Evolutionary conservation across 2,329 filamentous ascomycete genomes (phyloP).

Genomic region (Fusarium ramigenum): DNA sequence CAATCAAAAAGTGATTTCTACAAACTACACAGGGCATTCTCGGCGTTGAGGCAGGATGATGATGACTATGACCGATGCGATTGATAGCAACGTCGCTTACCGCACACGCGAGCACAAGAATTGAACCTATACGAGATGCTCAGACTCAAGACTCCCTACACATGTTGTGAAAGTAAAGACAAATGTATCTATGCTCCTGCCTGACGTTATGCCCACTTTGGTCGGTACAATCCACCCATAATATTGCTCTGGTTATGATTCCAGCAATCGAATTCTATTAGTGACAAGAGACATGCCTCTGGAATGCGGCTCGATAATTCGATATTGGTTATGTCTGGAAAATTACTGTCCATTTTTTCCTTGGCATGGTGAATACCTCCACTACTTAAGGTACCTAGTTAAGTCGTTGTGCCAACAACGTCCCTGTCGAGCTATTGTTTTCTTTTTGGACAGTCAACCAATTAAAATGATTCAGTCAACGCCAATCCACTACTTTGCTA

Average conservation of each 20-base stretch:
- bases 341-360: background rate
- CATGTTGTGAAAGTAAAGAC: conserved; percentile 5
- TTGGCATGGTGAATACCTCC: background rate
- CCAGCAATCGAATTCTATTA: background rate
- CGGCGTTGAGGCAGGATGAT: conserved; percentile 50
- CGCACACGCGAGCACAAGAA: conserved; percentile 49
- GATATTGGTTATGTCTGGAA: background rate
- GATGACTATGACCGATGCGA: conserved; percentile 51
- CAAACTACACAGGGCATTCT: conserved; percentile 45
- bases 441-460: conserved; percentile 8
- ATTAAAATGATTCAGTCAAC: background rate
- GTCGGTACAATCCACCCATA: background rate
- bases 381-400: background rate
- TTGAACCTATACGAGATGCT: conserved; percentile 47
- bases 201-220: background rate
- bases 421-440: conserved; percentile 12
- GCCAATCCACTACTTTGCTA: background rate
- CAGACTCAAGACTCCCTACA: conserved; percentile 21
- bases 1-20: conserved; percentile 44
- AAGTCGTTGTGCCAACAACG: conserved; percentile 34
- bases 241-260: background rate
- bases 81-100: conserved; percentile 45
- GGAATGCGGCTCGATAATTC: background rate
- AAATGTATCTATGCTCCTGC: background rate
- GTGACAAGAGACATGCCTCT: background rate